Evolutionary conservation across 371 early-diverging fungal genomes (phyloP), one percentile per base, ranked within the genome.

Genomic region (Mucor piriformis): DNA sequence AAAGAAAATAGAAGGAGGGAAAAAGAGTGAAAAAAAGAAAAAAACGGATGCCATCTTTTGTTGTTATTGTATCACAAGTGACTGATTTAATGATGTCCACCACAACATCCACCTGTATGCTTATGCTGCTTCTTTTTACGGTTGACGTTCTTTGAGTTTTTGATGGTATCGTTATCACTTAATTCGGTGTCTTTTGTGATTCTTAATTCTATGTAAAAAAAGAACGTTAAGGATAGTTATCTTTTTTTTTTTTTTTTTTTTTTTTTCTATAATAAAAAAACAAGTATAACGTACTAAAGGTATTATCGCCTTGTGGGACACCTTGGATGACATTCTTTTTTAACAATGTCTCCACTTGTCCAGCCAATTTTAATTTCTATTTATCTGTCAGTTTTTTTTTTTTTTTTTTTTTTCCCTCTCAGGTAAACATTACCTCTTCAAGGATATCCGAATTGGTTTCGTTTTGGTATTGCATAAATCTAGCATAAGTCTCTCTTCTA

Each of bases 371-470:
- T 24, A 79, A 38, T 73, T 79, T 75, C 79, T 79, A 56, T 6
- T 29, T 2, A 21, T 11, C n/a, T 34, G 33, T 34, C 20, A 33
- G 1, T 21, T 21, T 50, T 16, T 7, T 20, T 11, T 10, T 5
- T 18, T 21, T 20, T 44, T 25, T n/a, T 37, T 23, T 4, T 15
- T 3, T 44, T 6, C 2, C 2, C 18, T 7, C 13, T 54, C n/a
- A n/a, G n/a, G n/a, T n/a, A n/a, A n/a, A n/a, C n/a, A n/a, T n/a
- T 64, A 76, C 79, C 66, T 79, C 74, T 66, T 79, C 79, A 44
- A 79, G 57, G 6, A 79, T 55, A 55, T 69, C 72, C 8, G 70
- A 63, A 35, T 79, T 74, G 25, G 72, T 71, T 46, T 79, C 79
- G 55, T 79, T 68, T 57, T 72, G 76, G 49, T 33, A 63, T 52